These are phyloP conservation scores for Apiotrichum porosum DNA, from an alignment of 1,284 basidiomycete genomes.

Conservation along the genomic window DNA sequence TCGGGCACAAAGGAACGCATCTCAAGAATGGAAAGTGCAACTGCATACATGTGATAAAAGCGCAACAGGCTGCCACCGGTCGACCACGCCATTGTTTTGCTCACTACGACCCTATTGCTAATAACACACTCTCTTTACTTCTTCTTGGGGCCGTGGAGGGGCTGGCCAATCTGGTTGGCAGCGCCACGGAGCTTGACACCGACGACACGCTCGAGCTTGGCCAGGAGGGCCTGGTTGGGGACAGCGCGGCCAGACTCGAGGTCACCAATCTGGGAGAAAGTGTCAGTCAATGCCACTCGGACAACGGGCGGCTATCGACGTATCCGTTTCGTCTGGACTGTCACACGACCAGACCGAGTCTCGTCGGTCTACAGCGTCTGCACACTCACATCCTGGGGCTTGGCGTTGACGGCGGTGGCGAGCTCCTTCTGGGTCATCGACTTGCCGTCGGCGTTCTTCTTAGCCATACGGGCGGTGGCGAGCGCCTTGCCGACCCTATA, in stretches of 20 bases:
- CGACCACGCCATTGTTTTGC: too few relatives aligned
- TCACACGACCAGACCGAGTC: too few relatives aligned
- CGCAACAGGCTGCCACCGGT: too few relatives aligned
- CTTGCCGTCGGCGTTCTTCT: constrained; percentile 49
- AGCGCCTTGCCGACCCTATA: constrained; percentile 63
- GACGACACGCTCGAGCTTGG: constrained; percentile 84
- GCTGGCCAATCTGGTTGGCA: constrained; percentile 44
- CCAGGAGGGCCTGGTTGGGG: constrained; percentile 82
- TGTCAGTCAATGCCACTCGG: constrained; percentile 1
- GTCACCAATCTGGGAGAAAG: constrained; percentile 52
- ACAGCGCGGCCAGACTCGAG: constrained; percentile 86
- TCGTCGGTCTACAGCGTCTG: too few relatives aligned
- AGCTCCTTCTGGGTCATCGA: constrained; percentile 80
- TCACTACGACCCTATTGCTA: too few relatives aligned
- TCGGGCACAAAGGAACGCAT: too few relatives aligned
- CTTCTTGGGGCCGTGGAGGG: constrained; percentile 42
- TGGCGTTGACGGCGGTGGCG: constrained; percentile 58
- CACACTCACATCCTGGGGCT: constrained; percentile 47
- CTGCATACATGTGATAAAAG: too few relatives aligned
- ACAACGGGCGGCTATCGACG: too few relatives aligned
- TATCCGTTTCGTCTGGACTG: neutral
- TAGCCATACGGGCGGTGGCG: constrained; percentile 67
- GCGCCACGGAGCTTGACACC: constrained; percentile 88
- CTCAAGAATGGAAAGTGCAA: too few relatives aligned
- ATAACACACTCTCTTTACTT: constrained; percentile 28